A percentile compares a stretch with the other conserved stretches of the same genome.
Conservation (phyloP, 192 early-diverging fungal genomes). For the Backusella luteola region DNA sequence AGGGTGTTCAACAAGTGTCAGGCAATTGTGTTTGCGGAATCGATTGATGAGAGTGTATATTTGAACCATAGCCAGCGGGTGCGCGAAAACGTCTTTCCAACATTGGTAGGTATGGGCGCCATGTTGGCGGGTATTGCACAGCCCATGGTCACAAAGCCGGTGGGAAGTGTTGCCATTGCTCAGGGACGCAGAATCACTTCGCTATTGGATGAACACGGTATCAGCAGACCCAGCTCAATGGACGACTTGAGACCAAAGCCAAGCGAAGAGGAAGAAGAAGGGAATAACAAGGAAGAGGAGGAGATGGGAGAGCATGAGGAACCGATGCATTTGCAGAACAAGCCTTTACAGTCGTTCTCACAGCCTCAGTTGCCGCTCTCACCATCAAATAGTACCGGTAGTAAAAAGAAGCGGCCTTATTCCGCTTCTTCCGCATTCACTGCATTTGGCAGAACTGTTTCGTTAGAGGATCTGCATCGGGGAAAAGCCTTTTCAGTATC, state of each 20-base stretch:
- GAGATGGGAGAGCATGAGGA: not conserved
- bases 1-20: constrained; percentile 86
- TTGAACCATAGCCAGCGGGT: constrained; percentile 56
- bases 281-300: not conserved
- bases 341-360: constrained; percentile 32
- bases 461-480: constrained; percentile 65
- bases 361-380: constrained; percentile 38
- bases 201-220: constrained; percentile 5
- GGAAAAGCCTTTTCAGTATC: constrained; percentile 66
- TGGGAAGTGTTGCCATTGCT: constrained; percentile 73
- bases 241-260: not conserved
- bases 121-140: constrained; percentile 70
- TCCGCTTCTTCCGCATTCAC: constrained; percentile 31
- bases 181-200: constrained; percentile 68
- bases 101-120: constrained; percentile 86
- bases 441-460: constrained; percentile 53
- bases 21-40: constrained; percentile 70
- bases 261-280: not conserved
- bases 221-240: not conserved
- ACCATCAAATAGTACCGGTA: constrained; percentile 21
- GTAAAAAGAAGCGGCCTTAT: not conserved
- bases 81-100: constrained; percentile 69
- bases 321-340: constrained; percentile 25
- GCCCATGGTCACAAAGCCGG: constrained; percentile 64
- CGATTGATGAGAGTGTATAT: not conserved